Percentiles rank a stretch among this genome's conserved stretches.
phyloP scores from a whole-genome alignment of 108 stramenopile genomes.

The Cylindrotheca fusiformis region DNA sequence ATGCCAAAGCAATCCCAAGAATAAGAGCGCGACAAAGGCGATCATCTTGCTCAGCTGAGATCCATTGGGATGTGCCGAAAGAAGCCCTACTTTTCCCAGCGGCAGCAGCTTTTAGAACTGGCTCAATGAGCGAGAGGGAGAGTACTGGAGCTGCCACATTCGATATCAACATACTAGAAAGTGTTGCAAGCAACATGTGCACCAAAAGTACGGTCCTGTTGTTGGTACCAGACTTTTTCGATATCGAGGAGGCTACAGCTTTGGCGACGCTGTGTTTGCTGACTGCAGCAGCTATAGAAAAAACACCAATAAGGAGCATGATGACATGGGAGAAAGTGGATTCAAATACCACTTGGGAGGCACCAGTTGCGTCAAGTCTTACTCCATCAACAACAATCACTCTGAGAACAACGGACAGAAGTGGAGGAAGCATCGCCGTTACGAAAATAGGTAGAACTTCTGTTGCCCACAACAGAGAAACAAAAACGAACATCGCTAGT shows the following conservation, averaged over 20 bases:
- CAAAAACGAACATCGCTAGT: conserved; percentile 11
- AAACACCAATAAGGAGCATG: conserved; percentile 16
- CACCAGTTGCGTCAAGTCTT: conserved; percentile 6
- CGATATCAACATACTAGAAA: conserved; percentile 11
- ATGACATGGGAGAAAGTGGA: conserved; percentile 20
- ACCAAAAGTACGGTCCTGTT: conserved; percentile 12
- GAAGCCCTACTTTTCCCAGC: conserved; percentile 6
- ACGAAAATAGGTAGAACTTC: conserved; percentile 17
- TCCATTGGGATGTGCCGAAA: conserved; percentile 6
- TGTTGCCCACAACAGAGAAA: conserved; percentile 14
- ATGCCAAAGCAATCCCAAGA: conserved; percentile 16
- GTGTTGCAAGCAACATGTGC: conserved; percentile 10
- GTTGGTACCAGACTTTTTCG: conserved; percentile 4
- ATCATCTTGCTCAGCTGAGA: conserved; percentile 8
- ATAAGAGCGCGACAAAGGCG: conserved; percentile 18
- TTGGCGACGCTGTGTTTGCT: conserved; percentile 19
- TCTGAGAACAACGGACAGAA: conserved; percentile 14
- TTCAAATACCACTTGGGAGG: conserved; percentile 10
- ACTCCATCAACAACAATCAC: conserved; percentile 13
- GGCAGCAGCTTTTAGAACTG: conserved; percentile 11
- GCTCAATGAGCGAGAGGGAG: conserved; percentile 6
- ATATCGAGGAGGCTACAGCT: conserved; percentile 2
- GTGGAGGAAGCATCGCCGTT: conserved; percentile 13
- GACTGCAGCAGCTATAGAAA: conserved; percentile 15
- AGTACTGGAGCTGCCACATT: conserved; percentile 20